Conservation (phyloP, 179 eudicot species). For the Camellia oleifera region DNA sequence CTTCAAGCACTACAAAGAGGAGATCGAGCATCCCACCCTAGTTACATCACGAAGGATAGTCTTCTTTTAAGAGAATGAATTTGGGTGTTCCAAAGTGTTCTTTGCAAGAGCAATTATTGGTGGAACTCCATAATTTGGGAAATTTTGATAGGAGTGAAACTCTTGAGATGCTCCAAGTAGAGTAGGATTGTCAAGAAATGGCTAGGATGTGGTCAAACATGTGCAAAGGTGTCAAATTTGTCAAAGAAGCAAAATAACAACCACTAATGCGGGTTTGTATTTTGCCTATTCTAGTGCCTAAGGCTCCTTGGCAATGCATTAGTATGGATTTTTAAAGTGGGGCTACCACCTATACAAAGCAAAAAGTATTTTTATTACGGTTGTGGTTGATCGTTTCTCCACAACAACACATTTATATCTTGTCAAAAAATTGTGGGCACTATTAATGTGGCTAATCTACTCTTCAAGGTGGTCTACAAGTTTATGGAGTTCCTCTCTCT, state of each 20-base stretch:
- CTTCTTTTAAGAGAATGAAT: background rate
- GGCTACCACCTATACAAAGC: background rate
- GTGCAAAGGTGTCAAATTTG: background rate
- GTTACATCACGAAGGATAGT: constrained; percentile 4
- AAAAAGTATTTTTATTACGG: background rate
- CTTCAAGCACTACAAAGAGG: background rate
- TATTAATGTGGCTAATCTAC: background rate
- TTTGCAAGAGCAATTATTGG: constrained; percentile 1
- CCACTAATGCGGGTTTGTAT: background rate
- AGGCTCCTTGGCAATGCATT: no score
- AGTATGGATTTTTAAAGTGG: background rate
- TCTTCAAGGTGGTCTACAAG: no score
- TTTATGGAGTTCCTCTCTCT: no score
- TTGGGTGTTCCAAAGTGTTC: background rate
- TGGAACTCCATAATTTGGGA: background rate
- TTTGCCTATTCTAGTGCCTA: no score
- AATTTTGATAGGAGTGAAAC: background rate
- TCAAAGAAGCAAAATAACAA: background rate
- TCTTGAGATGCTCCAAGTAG: background rate
- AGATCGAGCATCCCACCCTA: background rate
- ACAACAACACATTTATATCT: background rate
- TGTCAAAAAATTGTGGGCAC: background rate
- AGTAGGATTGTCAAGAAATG: background rate
- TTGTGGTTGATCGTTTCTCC: background rate
- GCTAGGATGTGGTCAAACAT: background rate